Conservation (phyloP, 768 basidiomycete genomes). For the Calvatia gigantea region DNA sequence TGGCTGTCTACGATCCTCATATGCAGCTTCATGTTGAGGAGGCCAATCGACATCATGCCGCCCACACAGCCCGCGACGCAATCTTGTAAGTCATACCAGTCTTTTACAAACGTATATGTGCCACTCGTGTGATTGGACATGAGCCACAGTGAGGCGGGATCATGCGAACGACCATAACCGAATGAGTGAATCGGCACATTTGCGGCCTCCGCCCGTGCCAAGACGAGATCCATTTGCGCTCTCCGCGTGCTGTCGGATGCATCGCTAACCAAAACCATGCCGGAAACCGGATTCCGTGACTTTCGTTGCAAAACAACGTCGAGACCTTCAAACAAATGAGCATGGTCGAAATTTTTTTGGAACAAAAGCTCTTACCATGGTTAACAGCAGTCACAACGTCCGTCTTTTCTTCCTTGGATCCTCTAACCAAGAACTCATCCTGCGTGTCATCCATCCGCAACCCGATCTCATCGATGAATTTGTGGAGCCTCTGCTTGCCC, state of each 20-base stretch:
- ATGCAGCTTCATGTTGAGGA: slow-evolving; percentile 92
- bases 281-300: slow-evolving; percentile 83
- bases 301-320: slow-evolving; percentile 96
- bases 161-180: slow-evolving; percentile 95
- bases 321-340: slow-evolving; percentile 49
- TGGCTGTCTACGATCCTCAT: slow-evolving; percentile 88
- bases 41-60: slow-evolving; percentile 93
- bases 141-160: slow-evolving; percentile 96
- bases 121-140: slow-evolving; percentile 98
- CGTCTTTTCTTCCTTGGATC: slow-evolving; percentile 87
- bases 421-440: slow-evolving; percentile 61
- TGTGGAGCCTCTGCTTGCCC: slow-evolving; percentile 66
- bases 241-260: slow-evolving; percentile 88
- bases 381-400: slow-evolving; percentile 99
- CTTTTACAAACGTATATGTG: slow-evolving; percentile 96
- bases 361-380: slow-evolving; percentile 51
- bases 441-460: slow-evolving; percentile 35
- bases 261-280: slow-evolving; percentile 92
- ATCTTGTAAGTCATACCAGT: slow-evolving; percentile 94
- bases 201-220: slow-evolving; percentile 94
- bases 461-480: slow-evolving; percentile 75
- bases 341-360: neutral
- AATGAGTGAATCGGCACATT: slow-evolving; percentile 97
- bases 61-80: slow-evolving; percentile 94
- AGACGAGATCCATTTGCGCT: slow-evolving; percentile 97